Conservation (phyloP, 2,329 filamentous ascomycete genomes). For the Pleomassaria siparia region DNA sequence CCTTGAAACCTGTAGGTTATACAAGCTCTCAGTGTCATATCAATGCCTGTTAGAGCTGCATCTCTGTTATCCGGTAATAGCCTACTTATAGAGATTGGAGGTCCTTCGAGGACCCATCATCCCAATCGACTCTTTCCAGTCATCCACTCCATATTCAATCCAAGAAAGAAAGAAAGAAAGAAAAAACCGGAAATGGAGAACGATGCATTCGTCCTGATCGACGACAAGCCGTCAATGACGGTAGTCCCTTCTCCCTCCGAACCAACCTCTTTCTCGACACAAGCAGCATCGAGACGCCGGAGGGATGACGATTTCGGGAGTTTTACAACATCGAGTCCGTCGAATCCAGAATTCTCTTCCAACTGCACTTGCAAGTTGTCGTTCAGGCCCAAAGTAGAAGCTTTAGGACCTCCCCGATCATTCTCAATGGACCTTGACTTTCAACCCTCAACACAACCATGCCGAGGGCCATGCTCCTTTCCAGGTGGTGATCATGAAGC, state of each 20-base stretch:
- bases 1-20: not conserved
- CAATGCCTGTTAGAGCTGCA: not conserved
- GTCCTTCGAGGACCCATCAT: not conserved
- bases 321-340: not conserved
- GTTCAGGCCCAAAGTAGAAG: not conserved
- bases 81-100: not conserved
- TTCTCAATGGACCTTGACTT: not conserved
- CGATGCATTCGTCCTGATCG: conserved; percentile 19
- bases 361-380: conserved; percentile 1
- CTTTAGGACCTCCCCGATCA: not conserved
- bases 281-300: not conserved
- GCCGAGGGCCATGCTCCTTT: not conserved
- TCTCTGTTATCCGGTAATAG: not conserved
- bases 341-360: not conserved
- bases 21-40: not conserved
- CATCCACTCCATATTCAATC: not conserved
- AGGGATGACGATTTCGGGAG: not conserved
- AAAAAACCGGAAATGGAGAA: conserved; percentile 8
- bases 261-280: not conserved
- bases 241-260: conserved; percentile 1
- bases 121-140: not conserved
- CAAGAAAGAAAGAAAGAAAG: not conserved
- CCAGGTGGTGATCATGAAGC: not conserved
- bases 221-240: conserved; percentile 2
- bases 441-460: not conserved